phyloP scores from a whole-genome alignment of 106 monocot genomes.

The Gastrodia elata region DNA sequence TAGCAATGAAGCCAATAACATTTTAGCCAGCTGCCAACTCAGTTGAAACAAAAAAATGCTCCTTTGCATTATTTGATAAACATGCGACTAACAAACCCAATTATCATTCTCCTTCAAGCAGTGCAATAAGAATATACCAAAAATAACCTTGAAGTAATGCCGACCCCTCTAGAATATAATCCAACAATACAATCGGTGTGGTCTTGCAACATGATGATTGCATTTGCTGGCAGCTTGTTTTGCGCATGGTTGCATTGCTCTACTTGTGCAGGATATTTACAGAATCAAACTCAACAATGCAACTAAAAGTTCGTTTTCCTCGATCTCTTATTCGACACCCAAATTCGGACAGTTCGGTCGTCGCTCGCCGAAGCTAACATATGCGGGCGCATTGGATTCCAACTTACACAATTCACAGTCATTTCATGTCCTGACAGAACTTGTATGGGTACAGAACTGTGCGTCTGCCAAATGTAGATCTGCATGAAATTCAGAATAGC shows the following conservation, averaged over 20 bases:
- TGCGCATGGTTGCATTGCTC: no score
- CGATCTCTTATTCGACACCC: conserved; percentile 21
- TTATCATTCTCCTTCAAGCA: no score
- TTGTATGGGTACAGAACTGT: conserved; percentile 31
- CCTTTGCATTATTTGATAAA: no score
- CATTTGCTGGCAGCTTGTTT: no score
- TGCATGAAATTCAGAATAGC: conserved; percentile 8
- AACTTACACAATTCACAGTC: conserved; percentile 63
- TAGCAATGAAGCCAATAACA: background rate
- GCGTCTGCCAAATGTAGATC: conserved; percentile 66
- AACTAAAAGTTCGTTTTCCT: background rate
- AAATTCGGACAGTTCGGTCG: conserved; percentile 53
- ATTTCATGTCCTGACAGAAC: conserved; percentile 45
- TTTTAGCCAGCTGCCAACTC: no score
- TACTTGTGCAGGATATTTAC: conserved; percentile 7
- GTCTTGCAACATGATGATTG: no score
- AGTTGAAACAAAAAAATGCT: no score
- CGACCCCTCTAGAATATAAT: no score
- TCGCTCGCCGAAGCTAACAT: conserved; percentile 82
- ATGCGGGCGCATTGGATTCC: conserved; percentile 58
- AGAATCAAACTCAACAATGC: background rate
- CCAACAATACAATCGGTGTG: no score
- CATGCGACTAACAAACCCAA: no score
- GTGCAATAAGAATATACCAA: no score
- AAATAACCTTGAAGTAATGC: no score